Conservation (phyloP, 2,329 filamentous ascomycete species). For the Pyrenophora teres region DNA sequence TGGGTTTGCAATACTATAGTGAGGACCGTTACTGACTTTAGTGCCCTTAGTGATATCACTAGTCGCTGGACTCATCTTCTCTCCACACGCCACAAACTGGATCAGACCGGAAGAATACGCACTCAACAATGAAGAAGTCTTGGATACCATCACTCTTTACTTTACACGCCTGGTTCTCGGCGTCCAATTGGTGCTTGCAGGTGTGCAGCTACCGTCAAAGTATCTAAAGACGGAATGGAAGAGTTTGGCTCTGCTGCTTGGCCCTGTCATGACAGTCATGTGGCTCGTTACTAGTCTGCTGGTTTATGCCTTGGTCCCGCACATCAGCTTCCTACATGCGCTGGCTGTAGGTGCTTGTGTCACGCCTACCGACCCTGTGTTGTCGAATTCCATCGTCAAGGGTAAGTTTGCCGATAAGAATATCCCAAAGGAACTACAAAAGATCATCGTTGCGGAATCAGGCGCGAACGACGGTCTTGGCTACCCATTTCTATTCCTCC, state of each 20-base stretch:
- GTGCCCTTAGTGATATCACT: slow-evolving; percentile 74
- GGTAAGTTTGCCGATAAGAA: slow-evolving; percentile 92
- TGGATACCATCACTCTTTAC: slow-evolving; percentile 77
- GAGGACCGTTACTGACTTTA: slow-evolving; percentile 10
- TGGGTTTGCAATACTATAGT: background rate
- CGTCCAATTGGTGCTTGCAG: slow-evolving; percentile 86
- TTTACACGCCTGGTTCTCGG: slow-evolving; percentile 88
- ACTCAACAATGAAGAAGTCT: slow-evolving; percentile 57
- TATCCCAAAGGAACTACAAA: slow-evolving; percentile 78
- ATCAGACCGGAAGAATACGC: slow-evolving; percentile 77
- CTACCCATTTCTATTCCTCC: slow-evolving; percentile 86
- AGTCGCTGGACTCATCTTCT: slow-evolving; percentile 76
- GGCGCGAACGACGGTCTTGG: slow-evolving; percentile 89
- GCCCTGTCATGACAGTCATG: slow-evolving; percentile 84
- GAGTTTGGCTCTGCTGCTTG: slow-evolving; percentile 73
- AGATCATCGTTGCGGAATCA: slow-evolving; percentile 69
- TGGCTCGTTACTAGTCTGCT: slow-evolving; percentile 82
- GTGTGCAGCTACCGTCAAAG: slow-evolving; percentile 82
- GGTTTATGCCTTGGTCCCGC: slow-evolving; percentile 75
- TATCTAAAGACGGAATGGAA: slow-evolving; percentile 82
- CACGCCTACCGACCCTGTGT: slow-evolving; percentile 87
- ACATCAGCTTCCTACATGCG: slow-evolving; percentile 75
- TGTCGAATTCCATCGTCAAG: slow-evolving; percentile 90
- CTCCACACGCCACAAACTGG: slow-evolving; percentile 75
- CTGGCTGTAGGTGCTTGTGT: slow-evolving; percentile 82